Evolutionary conservation across 371 early-diverging fungal species (phyloP).

Genomic region (Lichtheimia hyalospora): DNA sequence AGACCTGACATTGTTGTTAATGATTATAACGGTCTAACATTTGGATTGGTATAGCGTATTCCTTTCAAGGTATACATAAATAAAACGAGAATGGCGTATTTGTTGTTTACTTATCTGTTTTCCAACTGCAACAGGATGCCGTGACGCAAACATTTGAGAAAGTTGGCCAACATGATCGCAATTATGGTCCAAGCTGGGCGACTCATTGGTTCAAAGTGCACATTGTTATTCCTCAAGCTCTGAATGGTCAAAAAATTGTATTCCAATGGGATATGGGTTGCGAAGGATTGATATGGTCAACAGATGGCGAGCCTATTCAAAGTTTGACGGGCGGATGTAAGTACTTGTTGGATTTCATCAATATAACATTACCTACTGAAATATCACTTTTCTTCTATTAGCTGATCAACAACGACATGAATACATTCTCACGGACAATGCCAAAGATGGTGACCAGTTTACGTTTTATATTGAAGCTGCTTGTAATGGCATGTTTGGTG

Average conservation of each 20-base stretch:
- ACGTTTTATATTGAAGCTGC: slow-evolving; percentile 88
- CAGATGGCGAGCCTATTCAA: slow-evolving; percentile 80
- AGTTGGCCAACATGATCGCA: slow-evolving; percentile 23
- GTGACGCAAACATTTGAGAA: slow-evolving; percentile 35
- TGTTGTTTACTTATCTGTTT: not conserved
- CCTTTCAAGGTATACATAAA: slow-evolving; percentile 31
- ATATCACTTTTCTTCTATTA: not conserved
- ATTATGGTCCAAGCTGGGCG: slow-evolving; percentile 66
- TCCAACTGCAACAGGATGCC: slow-evolving; percentile 30
- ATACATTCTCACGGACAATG: slow-evolving; percentile 64
- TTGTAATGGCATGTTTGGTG: slow-evolving; percentile 93
- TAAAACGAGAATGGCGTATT: not conserved
- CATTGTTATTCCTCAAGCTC: slow-evolving; percentile 64
- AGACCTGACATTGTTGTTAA: no score
- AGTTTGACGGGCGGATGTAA: slow-evolving; percentile 85
- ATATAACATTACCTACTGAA: no score
- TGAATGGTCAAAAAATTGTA: slow-evolving; percentile 66
- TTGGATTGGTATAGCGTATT: slow-evolving; percentile 29
- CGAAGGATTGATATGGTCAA: slow-evolving; percentile 90
- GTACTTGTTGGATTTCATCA: no score
- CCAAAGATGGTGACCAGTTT: slow-evolving; percentile 60
- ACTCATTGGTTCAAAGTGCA: slow-evolving; percentile 88
- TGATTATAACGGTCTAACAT: no score
- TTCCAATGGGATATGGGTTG: slow-evolving; percentile 83
- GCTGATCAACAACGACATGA: slow-evolving; percentile 76